Evolutionary conservation across 257 asterid genomes (phyloP), one percentile per base, ranked within the genome.

Genomic region (Solanum chaucha): DNA sequence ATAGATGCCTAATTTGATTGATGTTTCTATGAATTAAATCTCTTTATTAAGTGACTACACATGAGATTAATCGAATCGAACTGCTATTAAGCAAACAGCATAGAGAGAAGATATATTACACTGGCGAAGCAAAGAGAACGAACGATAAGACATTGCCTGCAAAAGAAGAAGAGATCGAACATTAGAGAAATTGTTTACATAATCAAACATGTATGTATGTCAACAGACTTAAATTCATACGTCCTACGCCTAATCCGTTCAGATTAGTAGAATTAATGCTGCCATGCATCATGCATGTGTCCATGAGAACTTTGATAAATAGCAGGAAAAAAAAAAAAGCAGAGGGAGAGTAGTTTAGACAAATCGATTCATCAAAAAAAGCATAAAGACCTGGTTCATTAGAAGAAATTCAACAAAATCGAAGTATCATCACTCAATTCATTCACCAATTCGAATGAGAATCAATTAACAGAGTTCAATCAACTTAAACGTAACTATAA

Each of bases 91-190:
- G 34, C 35, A 83, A 58, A 83, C 24, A 85, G 35, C n/a, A 41
- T 8, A 65, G 85, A 44, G 80, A 73, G 78, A 80, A 78, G 84
- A 44, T 78, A 78, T 8, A 28, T 83, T 91, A 89, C 94, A 75
- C 46, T 85, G 94, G 94, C 8, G 94, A 86, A 59, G 83, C 58
- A 51, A 92, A 92, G 85, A 92, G 87, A 19, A 26, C 30, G 65
- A 87, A 88, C 10, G 94, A 92, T 71, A 89, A 89, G 48, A 88
- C 19, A n/a, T 90, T 87, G 22, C 94, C 94, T 92, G 89, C 82
- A 74, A 72, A 51, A 86, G 26, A 8, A 4, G 36, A 81, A 73
- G 82, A 73, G 26, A 35, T 9, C 17, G 67, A 46, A 3, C 6
- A 28, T 80, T 48, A 46, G 85, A 80, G 85, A 46, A 48, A 46